A percentile compares a stretch with the other conserved stretches of the same genome.
phyloP scores from a whole-genome alignment of 257 asterid species.

The Penstemon newberryi region DNA sequence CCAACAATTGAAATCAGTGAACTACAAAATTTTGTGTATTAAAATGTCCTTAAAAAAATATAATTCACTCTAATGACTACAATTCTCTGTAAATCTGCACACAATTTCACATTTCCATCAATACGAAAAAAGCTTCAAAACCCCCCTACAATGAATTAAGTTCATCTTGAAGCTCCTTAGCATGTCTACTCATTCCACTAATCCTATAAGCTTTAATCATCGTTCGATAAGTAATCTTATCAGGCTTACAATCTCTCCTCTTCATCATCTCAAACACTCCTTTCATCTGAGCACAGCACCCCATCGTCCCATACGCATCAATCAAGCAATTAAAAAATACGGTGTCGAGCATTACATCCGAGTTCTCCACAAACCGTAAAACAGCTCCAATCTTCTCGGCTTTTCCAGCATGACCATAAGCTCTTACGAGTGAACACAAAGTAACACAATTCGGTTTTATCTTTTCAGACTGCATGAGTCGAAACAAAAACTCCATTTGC shows the following conservation, averaged over 20 bases:
- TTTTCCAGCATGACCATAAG: constrained; percentile 69
- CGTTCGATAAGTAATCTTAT: constrained; percentile 72
- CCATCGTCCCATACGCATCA: constrained; percentile 91
- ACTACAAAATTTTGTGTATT: too few relatives aligned
- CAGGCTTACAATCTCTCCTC: constrained; percentile 68
- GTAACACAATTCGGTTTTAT: constrained; percentile 77
- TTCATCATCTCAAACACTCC: constrained; percentile 78
- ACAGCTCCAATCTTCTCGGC: constrained; percentile 61
- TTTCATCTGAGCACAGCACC: constrained; percentile 78
- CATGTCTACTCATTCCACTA: constrained; percentile 60
- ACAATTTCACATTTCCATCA: not conserved
- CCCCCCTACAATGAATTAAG: constrained; percentile 50
- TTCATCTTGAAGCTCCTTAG: constrained; percentile 54
- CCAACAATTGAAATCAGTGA: too few relatives aligned
- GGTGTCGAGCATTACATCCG: constrained; percentile 71
- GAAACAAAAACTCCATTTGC: constrained; percentile 78
- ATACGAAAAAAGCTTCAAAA: not conserved
- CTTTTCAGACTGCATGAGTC: constrained; percentile 92
- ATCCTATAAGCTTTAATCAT: constrained; percentile 73
- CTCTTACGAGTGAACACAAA: constrained; percentile 77
- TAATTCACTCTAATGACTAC: not conserved
- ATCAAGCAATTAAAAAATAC: constrained; percentile 85
- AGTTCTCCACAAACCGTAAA: constrained; percentile 58
- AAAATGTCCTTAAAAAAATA: too few relatives aligned
- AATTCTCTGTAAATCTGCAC: not conserved